Evolutionary conservation across 352 stramenopile genomes (phyloP).

Genomic region (Plasmopara muralis): DNA sequence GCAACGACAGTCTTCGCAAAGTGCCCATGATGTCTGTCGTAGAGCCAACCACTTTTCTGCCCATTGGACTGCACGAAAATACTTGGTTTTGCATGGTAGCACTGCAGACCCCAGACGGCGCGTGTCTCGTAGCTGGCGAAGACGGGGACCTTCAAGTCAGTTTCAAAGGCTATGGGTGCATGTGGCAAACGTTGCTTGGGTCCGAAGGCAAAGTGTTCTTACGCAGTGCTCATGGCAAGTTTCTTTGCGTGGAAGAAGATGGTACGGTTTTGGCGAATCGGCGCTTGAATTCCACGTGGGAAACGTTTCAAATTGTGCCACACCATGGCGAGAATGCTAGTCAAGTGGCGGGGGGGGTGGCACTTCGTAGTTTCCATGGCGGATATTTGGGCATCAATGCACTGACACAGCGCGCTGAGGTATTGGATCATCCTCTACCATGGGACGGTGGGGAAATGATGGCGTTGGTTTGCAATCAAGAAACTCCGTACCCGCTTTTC

Average conservation of each 20-base stretch:
- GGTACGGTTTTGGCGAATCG: constrained; percentile 67
- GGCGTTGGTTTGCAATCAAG: constrained; percentile 71
- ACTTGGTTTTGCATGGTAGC: constrained; percentile 79
- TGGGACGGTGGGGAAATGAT: constrained; percentile 71
- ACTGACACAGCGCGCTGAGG: constrained; percentile 17
- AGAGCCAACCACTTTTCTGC: constrained; percentile 34
- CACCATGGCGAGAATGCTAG: constrained; percentile 26
- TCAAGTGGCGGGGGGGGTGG: constrained; percentile 35
- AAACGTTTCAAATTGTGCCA: constrained; percentile 80
- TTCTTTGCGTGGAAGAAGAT: constrained; percentile 74
- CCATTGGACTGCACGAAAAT: constrained; percentile 33
- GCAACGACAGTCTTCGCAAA: constrained; percentile 79
- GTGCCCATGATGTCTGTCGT: constrained; percentile 68
- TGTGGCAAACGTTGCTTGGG: constrained; percentile 74
- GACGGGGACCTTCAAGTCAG: constrained; percentile 51
- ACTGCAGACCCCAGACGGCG: constrained; percentile 53
- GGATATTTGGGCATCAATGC: constrained; percentile 70
- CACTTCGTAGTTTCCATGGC: constrained; percentile 71
- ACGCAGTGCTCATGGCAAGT: constrained; percentile 74
- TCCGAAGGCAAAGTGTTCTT: constrained; percentile 55
- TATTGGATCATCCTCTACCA: constrained; percentile 39
- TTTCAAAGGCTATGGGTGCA: constrained; percentile 26
- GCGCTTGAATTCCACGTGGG: constrained; percentile 74
- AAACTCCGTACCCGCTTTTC: constrained; percentile 38
- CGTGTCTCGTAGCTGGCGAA: constrained; percentile 60